Base-by-base conservation (phyloP, 495 filamentous ascomycete genomes). In the Talaromyces adpressus region DNA sequence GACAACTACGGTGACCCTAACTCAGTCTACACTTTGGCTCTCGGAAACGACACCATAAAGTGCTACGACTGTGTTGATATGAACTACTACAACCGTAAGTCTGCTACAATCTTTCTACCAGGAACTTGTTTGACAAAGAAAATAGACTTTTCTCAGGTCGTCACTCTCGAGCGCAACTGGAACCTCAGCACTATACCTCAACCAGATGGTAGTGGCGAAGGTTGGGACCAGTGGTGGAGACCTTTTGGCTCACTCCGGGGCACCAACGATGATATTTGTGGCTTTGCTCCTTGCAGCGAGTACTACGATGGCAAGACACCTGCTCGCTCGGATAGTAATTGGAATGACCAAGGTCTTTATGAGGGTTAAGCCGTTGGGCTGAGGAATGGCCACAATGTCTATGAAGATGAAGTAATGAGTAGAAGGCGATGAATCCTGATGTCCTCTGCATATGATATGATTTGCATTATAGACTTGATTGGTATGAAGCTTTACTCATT, bases 1-100 rank as follows among this genome's bases (percentile, higher is more conserved):
- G 68, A 68, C 30, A 76, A 75, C 67, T 65, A 23, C 34, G 64
- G 64, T 36, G 57, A 53, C 60, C 23, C 49, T 7, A 65, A 65
- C 59, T 29, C 56, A 4, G 56, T 65, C 34, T 65, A 65, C 61
- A 36, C 49, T 7, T n/a, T 63, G 9, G 59, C 62, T 18, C 60
- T 65, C 23, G 32, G 64, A 20, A 63, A 65, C 23, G 64, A 63
- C 8, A 54, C 53, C 36, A 14, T 65, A 7, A 54, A 41, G 45
- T 65, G 64, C 64, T 62, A 49, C 25, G 36, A 59, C 51, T 65
- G 64, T 32, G 52, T 57, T 18, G 64, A 65, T 8, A 5, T 41
- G 61, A 52, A 63, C 23, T 65, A 62, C 64, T 63, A 65, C 56
- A 63, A 65, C 25, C 64, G 60, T 65, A 7, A 63, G 64, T 57